Base-by-base conservation (phyloP, 139 green algal genomes). In the Tetraselmis striata region DNA sequence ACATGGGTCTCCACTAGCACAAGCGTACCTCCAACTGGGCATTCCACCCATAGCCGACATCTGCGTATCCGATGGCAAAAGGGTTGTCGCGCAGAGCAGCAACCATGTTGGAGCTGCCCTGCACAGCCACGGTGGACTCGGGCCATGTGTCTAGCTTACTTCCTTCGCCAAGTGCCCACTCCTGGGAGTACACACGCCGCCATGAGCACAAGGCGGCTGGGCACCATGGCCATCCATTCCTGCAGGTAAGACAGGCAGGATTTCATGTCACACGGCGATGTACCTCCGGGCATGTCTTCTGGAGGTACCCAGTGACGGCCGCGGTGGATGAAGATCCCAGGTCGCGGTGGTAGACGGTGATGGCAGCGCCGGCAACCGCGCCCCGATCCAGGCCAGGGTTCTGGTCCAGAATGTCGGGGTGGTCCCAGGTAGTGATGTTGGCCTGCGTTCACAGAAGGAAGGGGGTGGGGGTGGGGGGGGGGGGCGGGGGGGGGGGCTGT, bases 51-150 rank as follows among this genome's bases (percentile, higher is more conserved):
- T 85, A 78, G 29, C 81, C 81, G 0, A 77, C 26, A 78, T 88
- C 84, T 28, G 85, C 23, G 82, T 88, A 88, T 23, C 77, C 81
- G 75, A 88, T 85, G 28, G 84, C 31, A n/a, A 82, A 88, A n/a
- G 29, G 24, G 45, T 81, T 85, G 45, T 32, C 58, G 2, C 26
- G 31, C 2, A 88, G 77, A 23, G 77, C 59, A 59, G 29, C 32
- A 1, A 76, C 23, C 59, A 85, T 58, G 78, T 30, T 32, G 76
- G 59, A 78, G 59, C 32, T 81, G 29, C 82, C 84, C 74, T 85
- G 25, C 0, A 76, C 67, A 25, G 79, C 79, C 30, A 81, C 32
- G 18, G 79, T 79, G 2, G 24, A 75, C 18, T 31, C 80, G 2
- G 22, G 2, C 45, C 79, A 84, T 28, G 29, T 59, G 26, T 81